Evolutionary conservation across 2,329 filamentous ascomycete species (phyloP), one percentile per base, ranked within the genome.

Genomic region (Beauveria sp.): DNA sequence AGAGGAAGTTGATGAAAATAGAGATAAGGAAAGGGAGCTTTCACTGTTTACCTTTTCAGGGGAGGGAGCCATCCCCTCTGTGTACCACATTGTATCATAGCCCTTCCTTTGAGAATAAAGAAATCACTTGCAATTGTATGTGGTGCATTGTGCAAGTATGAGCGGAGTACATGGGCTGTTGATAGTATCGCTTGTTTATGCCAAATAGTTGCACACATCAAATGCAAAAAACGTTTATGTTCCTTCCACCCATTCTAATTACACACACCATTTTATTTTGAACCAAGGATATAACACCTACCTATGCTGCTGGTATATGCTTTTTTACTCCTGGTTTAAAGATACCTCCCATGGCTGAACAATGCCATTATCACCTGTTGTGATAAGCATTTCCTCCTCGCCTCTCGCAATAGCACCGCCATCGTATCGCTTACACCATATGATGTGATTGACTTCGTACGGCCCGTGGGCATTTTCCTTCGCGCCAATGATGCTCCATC

Each of bases 371-470:
- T 99, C 95, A 0, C 93, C 95, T 0, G 93, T 96, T 18, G 89
- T 95, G 22, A 98, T 79, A 52, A 99, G 79, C 72, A 97, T 88
- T 76, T 98, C 93, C 26, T 79, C 73, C 26, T 79, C 73, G 3
- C 80, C 79, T 60, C 74, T 80, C 65, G 76, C 79, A 70, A 81
- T 81, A 1, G 75, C 75, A 1, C 78, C 87, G 55, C 80, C 80
- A 72, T 96, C 92, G 62, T 85, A 89, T 62, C 93, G 82, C 67
- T 82, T 84, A 66, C 91, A 92, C 95, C 95, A 99, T 2, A 85
- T 86, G 54, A 95, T 83, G 74, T 97, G 92, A 70, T 99, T 99
- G 65, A 98, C 83, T 75, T 99, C 95, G 70, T 93, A 97, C 2
- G 96, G 90, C 1, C 91, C 93, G 72, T 99, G 95, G 2, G 88